Conservation (phyloP, 169 alveolate genomes). For the Cryptosporidium bovis region DNA sequence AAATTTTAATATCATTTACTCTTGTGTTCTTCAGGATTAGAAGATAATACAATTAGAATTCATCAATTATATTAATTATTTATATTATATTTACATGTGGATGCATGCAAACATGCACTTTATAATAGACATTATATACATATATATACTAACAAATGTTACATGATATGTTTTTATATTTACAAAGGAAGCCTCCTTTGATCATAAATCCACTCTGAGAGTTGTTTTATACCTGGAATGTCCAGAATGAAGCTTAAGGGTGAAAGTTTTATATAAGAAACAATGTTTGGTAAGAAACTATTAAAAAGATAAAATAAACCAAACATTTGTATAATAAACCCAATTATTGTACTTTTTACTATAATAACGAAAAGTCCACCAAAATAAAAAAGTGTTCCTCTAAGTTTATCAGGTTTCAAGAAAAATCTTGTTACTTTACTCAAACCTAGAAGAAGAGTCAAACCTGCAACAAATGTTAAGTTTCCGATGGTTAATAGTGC, state of each 20-base stretch:
- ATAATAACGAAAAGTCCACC: constrained; percentile 68
- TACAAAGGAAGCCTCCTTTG: constrained; percentile 71
- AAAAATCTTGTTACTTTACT: constrained; percentile 69
- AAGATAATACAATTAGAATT: neutral
- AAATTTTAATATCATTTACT: no score
- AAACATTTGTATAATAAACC: constrained; percentile 60
- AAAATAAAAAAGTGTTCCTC: constrained; percentile 65
- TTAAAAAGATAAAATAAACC: constrained; percentile 64
- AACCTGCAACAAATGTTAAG: constrained; percentile 65
- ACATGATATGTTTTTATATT: neutral
- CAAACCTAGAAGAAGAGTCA: constrained; percentile 37
- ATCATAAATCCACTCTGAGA: constrained; percentile 72
- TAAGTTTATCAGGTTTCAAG: constrained; percentile 61
- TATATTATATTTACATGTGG: neutral
- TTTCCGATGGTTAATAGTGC: constrained; percentile 65
- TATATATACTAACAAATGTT: no score
- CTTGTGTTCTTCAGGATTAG: neutral
- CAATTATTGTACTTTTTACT: constrained; percentile 66
- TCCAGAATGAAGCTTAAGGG: constrained; percentile 70
- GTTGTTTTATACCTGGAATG: constrained; percentile 67
- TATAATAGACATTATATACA: neutral
- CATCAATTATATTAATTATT: neutral
- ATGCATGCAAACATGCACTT: neutral
- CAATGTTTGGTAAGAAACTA: constrained; percentile 68
- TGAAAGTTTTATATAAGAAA: constrained; percentile 72